phyloP scores from a whole-genome alignment of 768 basidiomycete genomes.

The Leucocoprinus sp. region DNA sequence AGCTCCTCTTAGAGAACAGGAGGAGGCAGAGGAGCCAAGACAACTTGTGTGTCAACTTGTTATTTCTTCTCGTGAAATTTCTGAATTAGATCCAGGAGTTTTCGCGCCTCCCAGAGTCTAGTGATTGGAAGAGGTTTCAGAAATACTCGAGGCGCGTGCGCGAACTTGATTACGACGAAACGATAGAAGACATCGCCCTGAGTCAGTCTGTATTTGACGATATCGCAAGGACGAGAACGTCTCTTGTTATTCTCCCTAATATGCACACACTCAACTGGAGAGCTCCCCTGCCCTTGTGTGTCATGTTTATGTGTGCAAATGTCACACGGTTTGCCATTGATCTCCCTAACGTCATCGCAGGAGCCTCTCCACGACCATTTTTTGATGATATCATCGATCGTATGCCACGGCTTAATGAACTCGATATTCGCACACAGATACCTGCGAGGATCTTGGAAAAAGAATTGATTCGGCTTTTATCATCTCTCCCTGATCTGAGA shows the following conservation, averaged over 20 bases:
- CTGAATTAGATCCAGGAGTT: constrained; percentile 9
- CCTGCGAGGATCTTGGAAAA: constrained; percentile 4
- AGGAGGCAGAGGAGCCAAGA: constrained; percentile 5
- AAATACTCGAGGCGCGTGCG: constrained; percentile 18
- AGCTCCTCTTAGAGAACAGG: constrained; percentile 7
- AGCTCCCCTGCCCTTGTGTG: constrained; percentile 11
- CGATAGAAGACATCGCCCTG: constrained; percentile 1
- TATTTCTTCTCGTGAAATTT: not conserved
- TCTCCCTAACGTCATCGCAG: constrained; percentile 2
- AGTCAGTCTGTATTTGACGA: constrained; percentile 5
- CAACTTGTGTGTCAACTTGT: not conserved
- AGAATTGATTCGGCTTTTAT: constrained; percentile 3
- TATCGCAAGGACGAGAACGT: constrained; percentile 11
- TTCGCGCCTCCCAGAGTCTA: constrained; percentile 13
- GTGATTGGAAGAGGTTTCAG: constrained; percentile 16
- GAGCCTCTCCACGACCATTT: not conserved
- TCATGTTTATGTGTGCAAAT: constrained; percentile 12
- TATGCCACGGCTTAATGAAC: constrained; percentile 9
- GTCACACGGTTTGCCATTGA: constrained; percentile 9
- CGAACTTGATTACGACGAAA: constrained; percentile 16
- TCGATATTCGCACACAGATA: constrained; percentile 9
- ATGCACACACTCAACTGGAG: constrained; percentile 13
- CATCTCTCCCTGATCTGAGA: constrained; percentile 5
- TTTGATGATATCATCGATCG: constrained; percentile 11
- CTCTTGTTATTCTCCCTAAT: constrained; percentile 10